Conservation (phyloP, 2,329 filamentous ascomycete genomes). For the Xylariaceae sp. region DNA sequence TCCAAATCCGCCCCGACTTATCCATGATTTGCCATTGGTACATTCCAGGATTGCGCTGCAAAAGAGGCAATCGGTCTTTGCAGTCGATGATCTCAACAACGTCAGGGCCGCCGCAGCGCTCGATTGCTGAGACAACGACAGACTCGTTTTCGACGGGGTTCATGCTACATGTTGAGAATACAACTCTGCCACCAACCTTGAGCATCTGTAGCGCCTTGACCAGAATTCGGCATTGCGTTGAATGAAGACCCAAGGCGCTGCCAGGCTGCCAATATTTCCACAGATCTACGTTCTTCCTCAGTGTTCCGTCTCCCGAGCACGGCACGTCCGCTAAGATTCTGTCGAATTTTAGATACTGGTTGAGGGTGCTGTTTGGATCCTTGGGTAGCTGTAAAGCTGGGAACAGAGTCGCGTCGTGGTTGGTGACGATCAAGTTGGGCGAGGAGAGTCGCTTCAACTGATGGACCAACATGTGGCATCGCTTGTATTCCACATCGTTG, state of each 20-base stretch:
- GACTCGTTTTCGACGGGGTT: conserved; percentile 98
- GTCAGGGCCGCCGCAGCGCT: conserved; percentile 77
- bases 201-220: conserved; percentile 92
- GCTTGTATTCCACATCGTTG: conserved; percentile 95
- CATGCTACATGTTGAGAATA: conserved; percentile 98
- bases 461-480: conserved; percentile 94
- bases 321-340: conserved; percentile 95
- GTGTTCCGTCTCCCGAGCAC: conserved; percentile 91
- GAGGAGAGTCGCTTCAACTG: conserved; percentile 97
- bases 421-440: conserved; percentile 93
- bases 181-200: conserved; percentile 88
- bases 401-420: conserved; percentile 95
- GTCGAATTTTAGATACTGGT: conserved; percentile 89
- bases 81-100: conserved; percentile 87
- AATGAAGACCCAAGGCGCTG: conserved; percentile 82
- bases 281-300: conserved; percentile 87
- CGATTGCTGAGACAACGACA: conserved; percentile 82
- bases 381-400: conserved; percentile 84
- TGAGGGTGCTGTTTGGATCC: conserved; percentile 49
- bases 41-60: conserved; percentile 76
- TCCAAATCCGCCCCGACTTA: conserved; percentile 75
- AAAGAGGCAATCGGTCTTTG: conserved; percentile 68
- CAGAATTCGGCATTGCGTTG: conserved; percentile 84
- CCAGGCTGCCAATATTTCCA: conserved; percentile 95
- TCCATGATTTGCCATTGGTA: conserved; percentile 89